phyloP scores from a whole-genome alignment of 2,329 filamentous ascomycete genomes.

The Coniochaeta prunicola region DNA sequence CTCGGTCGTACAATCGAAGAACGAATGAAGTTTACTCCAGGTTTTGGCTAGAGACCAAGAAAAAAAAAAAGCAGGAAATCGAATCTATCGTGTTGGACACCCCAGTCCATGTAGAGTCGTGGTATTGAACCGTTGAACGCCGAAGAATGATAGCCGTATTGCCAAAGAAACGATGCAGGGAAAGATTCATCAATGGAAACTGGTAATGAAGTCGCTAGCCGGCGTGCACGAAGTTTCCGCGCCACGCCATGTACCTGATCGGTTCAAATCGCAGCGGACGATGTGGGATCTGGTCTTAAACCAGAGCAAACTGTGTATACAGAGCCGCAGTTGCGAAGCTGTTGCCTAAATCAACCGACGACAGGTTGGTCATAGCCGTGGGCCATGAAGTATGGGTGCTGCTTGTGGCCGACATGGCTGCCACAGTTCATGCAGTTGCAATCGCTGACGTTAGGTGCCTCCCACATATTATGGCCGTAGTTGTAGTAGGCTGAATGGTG shows the following conservation, averaged over 20 bases:
- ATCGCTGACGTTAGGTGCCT: slow-evolving; percentile 37
- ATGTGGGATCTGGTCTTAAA: slow-evolving; percentile 6
- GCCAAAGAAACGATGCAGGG: slow-evolving; percentile 10
- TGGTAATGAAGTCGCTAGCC: background rate
- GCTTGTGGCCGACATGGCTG: slow-evolving; percentile 33
- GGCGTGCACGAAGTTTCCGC: background rate
- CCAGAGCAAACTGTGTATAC: slow-evolving; percentile 11
- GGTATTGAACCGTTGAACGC: slow-evolving; percentile 14
- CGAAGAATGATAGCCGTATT: slow-evolving; percentile 18
- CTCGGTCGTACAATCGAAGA: background rate
- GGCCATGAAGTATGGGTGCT: slow-evolving; percentile 37
- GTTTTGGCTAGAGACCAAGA: background rate
- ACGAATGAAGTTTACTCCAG: background rate
- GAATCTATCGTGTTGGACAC: slow-evolving; percentile 12
- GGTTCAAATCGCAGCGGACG: background rate
- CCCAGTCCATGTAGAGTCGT: slow-evolving; percentile 7
- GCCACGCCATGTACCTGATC: no score
- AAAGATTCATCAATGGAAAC: slow-evolving; percentile 2
- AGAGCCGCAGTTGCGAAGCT: background rate
- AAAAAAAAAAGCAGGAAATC: slow-evolving; percentile 1
- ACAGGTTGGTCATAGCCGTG: slow-evolving; percentile 48
- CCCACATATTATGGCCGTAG: slow-evolving; percentile 42
- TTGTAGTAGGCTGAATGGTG: slow-evolving; percentile 35
- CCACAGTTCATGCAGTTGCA: slow-evolving; percentile 42
- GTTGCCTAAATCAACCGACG: slow-evolving; percentile 35